Evolutionary conservation across 2,329 filamentous ascomycete genomes (phyloP).

Genomic region (Zymoseptoria pseudotritici): DNA sequence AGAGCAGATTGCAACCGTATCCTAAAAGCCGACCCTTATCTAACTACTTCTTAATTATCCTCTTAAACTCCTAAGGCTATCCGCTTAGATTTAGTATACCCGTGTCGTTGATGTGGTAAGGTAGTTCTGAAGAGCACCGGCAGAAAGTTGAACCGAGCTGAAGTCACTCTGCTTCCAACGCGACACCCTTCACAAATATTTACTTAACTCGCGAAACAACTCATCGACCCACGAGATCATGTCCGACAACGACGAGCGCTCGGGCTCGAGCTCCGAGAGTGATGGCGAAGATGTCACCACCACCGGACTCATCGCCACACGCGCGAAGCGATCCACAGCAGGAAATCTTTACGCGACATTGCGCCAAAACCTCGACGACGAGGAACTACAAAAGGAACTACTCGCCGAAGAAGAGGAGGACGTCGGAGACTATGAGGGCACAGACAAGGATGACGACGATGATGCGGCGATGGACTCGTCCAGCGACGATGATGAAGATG

Average conservation of each 20-base stretch:
- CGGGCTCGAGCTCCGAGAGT: slow-evolving; percentile 13
- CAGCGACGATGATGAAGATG: slow-evolving; percentile 65
- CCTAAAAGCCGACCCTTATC: too few species aligned
- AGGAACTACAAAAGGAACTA: slow-evolving; percentile 36
- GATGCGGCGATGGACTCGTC: slow-evolving; percentile 79
- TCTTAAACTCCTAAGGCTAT: too few species aligned
- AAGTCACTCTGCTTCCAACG: neutral
- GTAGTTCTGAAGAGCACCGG: too few species aligned
- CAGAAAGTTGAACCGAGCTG: neutral
- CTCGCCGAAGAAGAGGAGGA: slow-evolving; percentile 47
- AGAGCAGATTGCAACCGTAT: too few species aligned
- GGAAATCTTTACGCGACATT: slow-evolving; percentile 77
- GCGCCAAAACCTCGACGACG: slow-evolving; percentile 51
- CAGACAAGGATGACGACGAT: slow-evolving; percentile 51
- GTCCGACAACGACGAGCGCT: slow-evolving; percentile 20
- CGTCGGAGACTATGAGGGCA: slow-evolving; percentile 35
- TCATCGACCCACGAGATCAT: slow-evolving; percentile 8
- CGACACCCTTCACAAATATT: neutral
- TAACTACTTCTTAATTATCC: too few species aligned
- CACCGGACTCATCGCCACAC: slow-evolving; percentile 59
- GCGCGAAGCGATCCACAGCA: slow-evolving; percentile 70
- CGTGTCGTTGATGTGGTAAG: too few species aligned
- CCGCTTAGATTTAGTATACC: too few species aligned
- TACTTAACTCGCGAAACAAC: neutral
- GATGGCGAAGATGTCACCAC: slow-evolving; percentile 21